Base-by-base conservation (phyloP, 2,329 filamentous ascomycete species). In the Neopestalotiopsis rosae region DNA sequence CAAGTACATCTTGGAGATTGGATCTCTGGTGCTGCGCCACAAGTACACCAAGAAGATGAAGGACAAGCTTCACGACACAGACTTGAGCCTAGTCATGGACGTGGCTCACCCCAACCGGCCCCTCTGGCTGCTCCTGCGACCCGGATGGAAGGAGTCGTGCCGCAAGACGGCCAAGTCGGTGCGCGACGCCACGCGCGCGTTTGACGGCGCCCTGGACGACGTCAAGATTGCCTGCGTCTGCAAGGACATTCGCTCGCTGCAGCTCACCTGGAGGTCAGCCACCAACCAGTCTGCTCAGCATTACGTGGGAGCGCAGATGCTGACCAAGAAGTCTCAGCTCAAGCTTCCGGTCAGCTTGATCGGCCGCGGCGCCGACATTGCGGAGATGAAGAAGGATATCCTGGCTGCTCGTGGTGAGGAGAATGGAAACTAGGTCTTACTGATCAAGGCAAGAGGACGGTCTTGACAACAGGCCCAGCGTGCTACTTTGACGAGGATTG, bases 51-150 rank as follows among this genome's bases (percentile, higher is more conserved):
- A n/a, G n/a, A 65, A 65, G 62, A 24, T 45, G 32, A 30, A 65
- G 20, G 34, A 52, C 13, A 20, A 32, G 20, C 17, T 65, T 7
- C 12, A 45, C 17, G 30, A 34, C 38, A 65, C 38, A 5, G n/a
- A 24, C 62, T 65, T 45, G 34, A 65, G 40, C 34, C 12, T 65
- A 5, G 20, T 65, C 38, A 56, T 65, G 62, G 62, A 65, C 40
- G 62, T 52, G 2, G 34, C 17, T 1, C 38, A 49, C 14, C 38
- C 38, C 0, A 7, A 49, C 4, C 20, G 30, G 38, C 40, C 62
- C 4, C 10, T 65, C 40, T 65, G 62, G 62, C 12, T 52, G 14
- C 13, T 52, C 3, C n/a, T 52, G n/a, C 30, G 62, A 10, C 62
- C 62, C 12, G 62, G 62, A 12, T 65, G 62, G 45, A 52, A 52